Base-by-base conservation (phyloP, 805 yeast species). In the Sugiyamaella mastotermitis region DNA sequence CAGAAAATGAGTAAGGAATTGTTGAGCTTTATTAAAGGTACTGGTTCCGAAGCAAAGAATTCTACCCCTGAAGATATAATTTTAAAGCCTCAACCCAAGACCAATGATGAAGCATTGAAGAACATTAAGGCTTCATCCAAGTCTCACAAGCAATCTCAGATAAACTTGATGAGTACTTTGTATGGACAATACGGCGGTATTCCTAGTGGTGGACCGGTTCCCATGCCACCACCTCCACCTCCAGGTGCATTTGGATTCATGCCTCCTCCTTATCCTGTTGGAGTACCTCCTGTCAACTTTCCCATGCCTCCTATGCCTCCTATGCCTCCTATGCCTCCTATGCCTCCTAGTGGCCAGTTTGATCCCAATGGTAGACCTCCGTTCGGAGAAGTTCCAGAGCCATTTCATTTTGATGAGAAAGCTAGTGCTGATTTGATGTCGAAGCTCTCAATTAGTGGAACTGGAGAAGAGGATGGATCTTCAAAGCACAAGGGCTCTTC, bases 341-440 rank as follows among this genome's bases (percentile, higher is more conserved):
- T 56, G 50, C 37, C 39, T 42, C 29, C 56, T 46, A 35, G 46
- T 29, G 25, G 38, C 29, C 22, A 30, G 31, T 21, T 45, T 37
- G 33, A 24, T 24, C 34, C 43, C 33, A 24, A 14, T n/a, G 18
- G 24, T 32, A 10, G 31, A 9, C 11, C 16, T 28, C 27, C 23
- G 19, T 21, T 14, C 14, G 24, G 24, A 33, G 11, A 28, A 6
- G 9, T 15, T 26, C 27, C 28, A n/a, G 25, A 29, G 19, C 43
- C 49, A 14, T 8, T 29, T 25, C 24, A 23, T n/a, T 23, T 35
- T 36, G 52, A 50, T 18, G 47, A 36, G 17, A 35, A 43, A 21
- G 55, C 50, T 11, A 47, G 49, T 16, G 46, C 45, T 8, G 50
- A 49, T 19, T 32, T 52, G 27, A 41, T 51, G 54, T 49, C 53